Percentiles rank a stretch among this genome's conserved stretches.
Evolutionary conservation across 108 stramenopile species (phyloP).

Genomic region (Aurantiochytrium sp.): DNA sequence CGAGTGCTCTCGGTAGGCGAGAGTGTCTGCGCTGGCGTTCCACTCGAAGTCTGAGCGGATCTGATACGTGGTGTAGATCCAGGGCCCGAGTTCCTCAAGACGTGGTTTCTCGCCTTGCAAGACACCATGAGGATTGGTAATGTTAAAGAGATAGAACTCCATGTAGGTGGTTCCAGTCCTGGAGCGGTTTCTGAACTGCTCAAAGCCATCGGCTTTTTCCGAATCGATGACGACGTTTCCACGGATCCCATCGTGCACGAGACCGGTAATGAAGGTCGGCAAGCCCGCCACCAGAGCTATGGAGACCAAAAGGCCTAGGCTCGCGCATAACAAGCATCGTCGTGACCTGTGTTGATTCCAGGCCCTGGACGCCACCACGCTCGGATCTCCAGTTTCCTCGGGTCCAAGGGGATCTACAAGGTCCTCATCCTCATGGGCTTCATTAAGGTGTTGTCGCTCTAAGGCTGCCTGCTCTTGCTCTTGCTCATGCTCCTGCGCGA

Average conservation of each 20-base stretch:
- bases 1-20: neutral
- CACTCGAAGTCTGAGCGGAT: neutral
- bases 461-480: no score
- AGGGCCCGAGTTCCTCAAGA: neutral
- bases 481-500: no score
- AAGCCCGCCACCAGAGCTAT: neutral
- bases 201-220: neutral
- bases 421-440: neutral
- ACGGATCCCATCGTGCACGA: neutral
- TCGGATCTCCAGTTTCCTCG: neutral
- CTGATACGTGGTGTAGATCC: neutral
- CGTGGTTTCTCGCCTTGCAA: neutral
- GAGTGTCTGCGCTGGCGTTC: neutral
- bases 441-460: no score
- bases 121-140: neutral
- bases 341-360: neutral
- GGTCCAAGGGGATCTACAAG: neutral
- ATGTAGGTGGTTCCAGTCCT: neutral
- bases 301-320: neutral
- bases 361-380: neutral
- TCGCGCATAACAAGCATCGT: neutral
- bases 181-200: neutral
- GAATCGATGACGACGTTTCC: conserved; percentile 1
- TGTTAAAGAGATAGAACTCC: conserved; percentile 8
- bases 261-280: neutral